These are phyloP conservation scores for Datisca glomerata DNA, from an alignment of 306 rosid species.

Conservation along the genomic window DNA sequence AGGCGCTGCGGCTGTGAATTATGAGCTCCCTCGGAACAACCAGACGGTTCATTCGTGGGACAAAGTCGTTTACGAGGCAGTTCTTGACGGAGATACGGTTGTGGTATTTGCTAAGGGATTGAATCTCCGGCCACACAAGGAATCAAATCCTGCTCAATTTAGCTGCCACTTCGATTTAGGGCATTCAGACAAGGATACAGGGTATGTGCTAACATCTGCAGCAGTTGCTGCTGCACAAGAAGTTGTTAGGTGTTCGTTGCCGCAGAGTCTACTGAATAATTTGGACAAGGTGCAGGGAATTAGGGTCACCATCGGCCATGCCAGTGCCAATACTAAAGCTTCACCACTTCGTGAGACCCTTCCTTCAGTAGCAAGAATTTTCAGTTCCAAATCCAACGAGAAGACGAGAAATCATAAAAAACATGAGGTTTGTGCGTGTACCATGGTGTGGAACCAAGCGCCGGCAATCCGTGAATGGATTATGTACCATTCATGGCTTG, in stretches of 20 bases:
- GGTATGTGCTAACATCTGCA: conserved; percentile 25
- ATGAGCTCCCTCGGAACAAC: conserved; percentile 19
- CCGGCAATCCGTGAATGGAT: conserved; percentile 73
- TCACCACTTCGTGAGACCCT: conserved; percentile 22
- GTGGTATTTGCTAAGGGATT: conserved; percentile 78
- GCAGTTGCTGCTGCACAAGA: conserved; percentile 84
- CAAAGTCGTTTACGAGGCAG: conserved; percentile 70
- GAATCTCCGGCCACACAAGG: conserved; percentile 71
- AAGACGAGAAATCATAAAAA: conserved; percentile 19
- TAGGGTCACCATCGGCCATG: conserved; percentile 42
- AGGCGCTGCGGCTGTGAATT: conserved; percentile 23
- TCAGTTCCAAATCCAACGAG: conserved; percentile 3
- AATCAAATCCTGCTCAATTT: conserved; percentile 56
- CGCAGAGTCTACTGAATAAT: conserved; percentile 26
- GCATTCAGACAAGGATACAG: conserved; percentile 18
- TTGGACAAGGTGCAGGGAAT: conserved; percentile 43
- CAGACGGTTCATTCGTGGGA: conserved; percentile 40
- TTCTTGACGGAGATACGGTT: conserved; percentile 50
- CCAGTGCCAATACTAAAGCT: conserved; percentile 16
- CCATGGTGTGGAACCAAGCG: conserved; percentile 97
- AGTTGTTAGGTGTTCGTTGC: conserved; percentile 67
- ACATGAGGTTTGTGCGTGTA: conserved; percentile 74
- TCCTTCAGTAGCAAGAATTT: conserved; percentile 58
- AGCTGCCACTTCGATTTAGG: conserved; percentile 54
- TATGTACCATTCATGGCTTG: conserved; percentile 88